phyloP scores from a whole-genome alignment of 2,329 filamentous ascomycete species.

The Fusarium piperis region DNA sequence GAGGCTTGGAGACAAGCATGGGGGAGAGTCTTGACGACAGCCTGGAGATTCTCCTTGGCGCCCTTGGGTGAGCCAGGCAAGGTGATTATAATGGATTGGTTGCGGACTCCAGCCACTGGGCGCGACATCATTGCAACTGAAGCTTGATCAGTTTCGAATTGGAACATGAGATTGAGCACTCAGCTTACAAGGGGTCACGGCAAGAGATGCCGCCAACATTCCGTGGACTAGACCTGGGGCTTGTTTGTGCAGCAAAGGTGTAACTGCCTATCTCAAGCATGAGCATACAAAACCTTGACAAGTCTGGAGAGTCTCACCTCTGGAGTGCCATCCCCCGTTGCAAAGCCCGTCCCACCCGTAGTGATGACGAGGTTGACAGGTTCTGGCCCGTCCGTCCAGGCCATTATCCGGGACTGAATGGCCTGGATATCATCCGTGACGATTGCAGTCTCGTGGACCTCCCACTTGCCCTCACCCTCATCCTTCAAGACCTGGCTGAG shows the following conservation, averaged over 20 bases:
- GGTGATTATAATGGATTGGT: slow-evolving; percentile 84
- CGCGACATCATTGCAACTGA: slow-evolving; percentile 96
- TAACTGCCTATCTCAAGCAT: slow-evolving; percentile 69
- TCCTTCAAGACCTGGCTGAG: slow-evolving; percentile 75
- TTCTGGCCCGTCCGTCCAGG: slow-evolving; percentile 76
- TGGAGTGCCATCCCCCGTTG: slow-evolving; percentile 84
- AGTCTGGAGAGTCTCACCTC: slow-evolving; percentile 66
- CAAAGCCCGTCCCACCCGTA: slow-evolving; percentile 94
- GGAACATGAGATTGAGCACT: background rate
- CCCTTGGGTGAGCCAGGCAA: slow-evolving; percentile 95
- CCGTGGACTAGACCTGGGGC: slow-evolving; percentile 93
- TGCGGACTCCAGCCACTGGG: slow-evolving; percentile 87
- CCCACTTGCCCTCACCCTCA: slow-evolving; percentile 77
- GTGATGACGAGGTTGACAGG: slow-evolving; percentile 82
- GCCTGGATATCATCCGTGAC: slow-evolving; percentile 79
- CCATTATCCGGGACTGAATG: slow-evolving; percentile 78
- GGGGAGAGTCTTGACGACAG: slow-evolving; percentile 87
- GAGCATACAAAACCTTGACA: background rate
- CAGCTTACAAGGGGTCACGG: slow-evolving; percentile 86
- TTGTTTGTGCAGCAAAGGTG: slow-evolving; percentile 81
- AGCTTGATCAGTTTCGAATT: slow-evolving; percentile 36
- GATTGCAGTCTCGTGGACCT: slow-evolving; percentile 74
- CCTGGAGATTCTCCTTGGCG: slow-evolving; percentile 90
- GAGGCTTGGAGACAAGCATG: slow-evolving; percentile 94
- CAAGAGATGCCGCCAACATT: slow-evolving; percentile 87